These are phyloP conservation scores for Geosmithia putterillii DNA, from an alignment of 2,329 filamentous ascomycete species.

Conservation along the genomic window DNA sequence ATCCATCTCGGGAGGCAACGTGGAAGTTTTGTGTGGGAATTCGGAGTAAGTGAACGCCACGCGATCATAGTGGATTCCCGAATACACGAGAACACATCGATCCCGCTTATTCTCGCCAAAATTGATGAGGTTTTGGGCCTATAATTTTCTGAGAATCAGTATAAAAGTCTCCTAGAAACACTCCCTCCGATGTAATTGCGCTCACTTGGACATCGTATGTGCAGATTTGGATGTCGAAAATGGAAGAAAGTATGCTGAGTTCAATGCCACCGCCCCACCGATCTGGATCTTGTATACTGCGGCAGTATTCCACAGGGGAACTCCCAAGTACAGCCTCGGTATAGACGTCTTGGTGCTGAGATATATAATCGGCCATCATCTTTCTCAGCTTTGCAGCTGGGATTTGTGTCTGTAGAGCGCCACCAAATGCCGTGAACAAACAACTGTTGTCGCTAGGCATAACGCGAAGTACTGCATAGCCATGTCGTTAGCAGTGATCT, in stretches of 20 bases:
- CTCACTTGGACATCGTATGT: slow-evolving; percentile 62
- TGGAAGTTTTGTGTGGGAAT: slow-evolving; percentile 39
- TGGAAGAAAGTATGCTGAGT: slow-evolving; percentile 68
- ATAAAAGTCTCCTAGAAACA: too few species aligned
- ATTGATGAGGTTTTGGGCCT: slow-evolving; percentile 28
- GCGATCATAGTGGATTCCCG: slow-evolving; percentile 87
- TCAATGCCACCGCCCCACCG: slow-evolving; percentile 91
- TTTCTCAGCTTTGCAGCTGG: slow-evolving; percentile 50
- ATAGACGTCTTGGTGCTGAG: slow-evolving; percentile 59
- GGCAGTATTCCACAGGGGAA: slow-evolving; percentile 62
- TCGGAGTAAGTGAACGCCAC: slow-evolving; percentile 61
- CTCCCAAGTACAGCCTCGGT: slow-evolving; percentile 65
- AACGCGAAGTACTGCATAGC: slow-evolving; percentile 58
- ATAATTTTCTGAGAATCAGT: slow-evolving; percentile 2
- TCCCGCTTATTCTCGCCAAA: slow-evolving; percentile 65
- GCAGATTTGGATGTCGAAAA: slow-evolving; percentile 77
- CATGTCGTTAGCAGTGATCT: not conserved
- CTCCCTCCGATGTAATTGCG: too few species aligned
- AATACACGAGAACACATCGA: slow-evolving; percentile 76
- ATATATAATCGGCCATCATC: slow-evolving; percentile 69
- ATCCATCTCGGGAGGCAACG: slow-evolving; percentile 61
- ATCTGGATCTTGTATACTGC: slow-evolving; percentile 67
- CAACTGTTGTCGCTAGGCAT: slow-evolving; percentile 98
- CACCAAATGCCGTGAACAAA: slow-evolving; percentile 81
- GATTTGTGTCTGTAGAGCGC: slow-evolving; percentile 52